Percentiles rank a stretch among this genome's conserved stretches.
These are phyloP conservation scores for Yamadazyma diddensiae DNA, from an alignment of 1,139 yeast genomes.

Conservation along the genomic window DNA sequence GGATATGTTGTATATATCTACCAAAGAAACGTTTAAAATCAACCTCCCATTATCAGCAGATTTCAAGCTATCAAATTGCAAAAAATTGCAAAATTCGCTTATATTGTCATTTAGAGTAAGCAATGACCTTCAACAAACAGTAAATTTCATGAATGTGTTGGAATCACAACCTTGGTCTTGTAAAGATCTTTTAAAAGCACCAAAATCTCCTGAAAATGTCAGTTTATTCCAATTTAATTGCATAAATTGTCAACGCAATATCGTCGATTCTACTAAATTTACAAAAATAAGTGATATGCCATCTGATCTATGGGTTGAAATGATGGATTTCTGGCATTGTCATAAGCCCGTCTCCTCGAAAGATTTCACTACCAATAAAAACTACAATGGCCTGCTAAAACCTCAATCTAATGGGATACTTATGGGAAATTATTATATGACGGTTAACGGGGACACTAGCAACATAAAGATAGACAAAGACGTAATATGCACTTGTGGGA, in stretches of 20 bases:
- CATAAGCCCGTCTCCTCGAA: slow-evolving; percentile 67
- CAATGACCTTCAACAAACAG: slow-evolving; percentile 5
- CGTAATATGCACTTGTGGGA: slow-evolving; percentile 31
- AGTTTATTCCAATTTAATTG: slow-evolving; percentile 38
- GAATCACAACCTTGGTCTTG: slow-evolving; percentile 38
- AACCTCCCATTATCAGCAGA: slow-evolving; percentile 2
- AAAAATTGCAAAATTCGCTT: slow-evolving; percentile 8
- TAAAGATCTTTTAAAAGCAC: slow-evolving; percentile 33
- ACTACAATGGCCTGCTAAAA: slow-evolving; percentile 36
- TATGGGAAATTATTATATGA: slow-evolving; percentile 59
- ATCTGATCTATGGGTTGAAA: slow-evolving; percentile 88
- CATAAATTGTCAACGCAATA: slow-evolving; percentile 20
- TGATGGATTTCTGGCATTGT: slow-evolving; percentile 99
- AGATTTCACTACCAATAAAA: slow-evolving; percentile 14
- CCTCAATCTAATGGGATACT: slow-evolving; percentile 47
- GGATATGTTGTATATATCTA: slow-evolving; percentile 1
- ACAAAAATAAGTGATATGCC: slow-evolving; percentile 65
- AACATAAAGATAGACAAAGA: slow-evolving; percentile 6
- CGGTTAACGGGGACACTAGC: slow-evolving; percentile 27
- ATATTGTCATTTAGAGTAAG: slow-evolving; percentile 11
- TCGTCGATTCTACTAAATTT: slow-evolving; percentile 29
- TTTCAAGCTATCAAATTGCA: slow-evolving; percentile 7
- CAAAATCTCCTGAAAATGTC: slow-evolving; percentile 17
- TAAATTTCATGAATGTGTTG: slow-evolving; percentile 22
- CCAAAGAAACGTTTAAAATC: not conserved